Conservation (phyloP, 768 basidiomycete species). For the Xanthoconium stramineum region DNA sequence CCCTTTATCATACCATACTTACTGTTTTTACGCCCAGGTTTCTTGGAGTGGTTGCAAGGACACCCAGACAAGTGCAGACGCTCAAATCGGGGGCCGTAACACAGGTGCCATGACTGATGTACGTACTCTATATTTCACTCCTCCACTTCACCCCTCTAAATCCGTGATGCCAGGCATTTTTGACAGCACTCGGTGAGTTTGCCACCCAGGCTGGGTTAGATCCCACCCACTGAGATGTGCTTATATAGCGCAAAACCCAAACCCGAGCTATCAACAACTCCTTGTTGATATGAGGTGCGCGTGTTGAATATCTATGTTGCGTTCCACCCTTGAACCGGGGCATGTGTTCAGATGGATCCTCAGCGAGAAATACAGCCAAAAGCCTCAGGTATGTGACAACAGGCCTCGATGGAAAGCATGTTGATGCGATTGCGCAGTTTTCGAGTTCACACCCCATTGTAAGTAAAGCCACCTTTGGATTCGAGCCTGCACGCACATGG, state of each 20-base stretch:
- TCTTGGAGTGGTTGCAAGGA: conserved; percentile 85
- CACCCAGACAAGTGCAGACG: conserved; percentile 79
- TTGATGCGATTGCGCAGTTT: conserved; percentile 29
- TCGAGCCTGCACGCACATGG: background rate
- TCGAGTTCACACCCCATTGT: conserved; percentile 45
- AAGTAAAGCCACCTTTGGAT: conserved; percentile 11
- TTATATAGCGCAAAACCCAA: conserved; percentile 38
- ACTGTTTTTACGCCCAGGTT: conserved; percentile 43
- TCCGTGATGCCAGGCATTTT: conserved; percentile 46
- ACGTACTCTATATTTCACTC: conserved; percentile 22
- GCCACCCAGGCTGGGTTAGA: background rate
- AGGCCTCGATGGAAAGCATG: background rate
- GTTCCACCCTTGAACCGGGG: background rate
- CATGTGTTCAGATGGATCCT: conserved; percentile 36
- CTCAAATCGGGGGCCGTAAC: conserved; percentile 59
- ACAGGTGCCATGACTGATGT: conserved; percentile 83
- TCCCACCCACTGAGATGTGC: background rate
- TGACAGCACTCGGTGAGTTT: conserved; percentile 47
- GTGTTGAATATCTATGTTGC: background rate
- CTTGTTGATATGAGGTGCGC: conserved; percentile 43
- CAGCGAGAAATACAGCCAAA: conserved; percentile 49
- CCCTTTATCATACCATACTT: background rate
- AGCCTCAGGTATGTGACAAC: conserved; percentile 42
- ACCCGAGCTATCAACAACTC: conserved; percentile 53
- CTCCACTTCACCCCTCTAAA: background rate